A percentile compares a stretch with the other conserved stretches of the same genome.
Evolutionary conservation across 2,329 filamentous ascomycete species (phyloP).

Genomic region (Clarireedia paspali): DNA sequence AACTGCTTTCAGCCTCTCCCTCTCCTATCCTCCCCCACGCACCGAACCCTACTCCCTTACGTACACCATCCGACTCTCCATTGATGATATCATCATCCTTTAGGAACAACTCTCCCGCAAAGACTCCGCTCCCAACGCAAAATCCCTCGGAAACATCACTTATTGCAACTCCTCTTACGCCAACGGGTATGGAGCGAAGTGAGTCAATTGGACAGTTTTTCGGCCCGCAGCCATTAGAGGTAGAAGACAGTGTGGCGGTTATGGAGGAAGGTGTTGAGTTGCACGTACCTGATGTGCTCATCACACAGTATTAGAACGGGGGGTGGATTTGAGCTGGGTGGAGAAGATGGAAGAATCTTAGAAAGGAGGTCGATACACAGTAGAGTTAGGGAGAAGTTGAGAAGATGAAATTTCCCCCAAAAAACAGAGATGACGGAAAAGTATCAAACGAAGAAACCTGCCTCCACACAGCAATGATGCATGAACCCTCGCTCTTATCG

Average conservation of each 20-base stretch:
- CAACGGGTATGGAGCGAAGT: constrained; percentile 25
- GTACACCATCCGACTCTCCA: no score
- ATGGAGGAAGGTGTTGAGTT: constrained; percentile 47
- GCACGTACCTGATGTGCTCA: constrained; percentile 36
- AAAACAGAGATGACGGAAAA: neutral
- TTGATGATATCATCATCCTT: neutral
- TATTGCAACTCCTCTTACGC: constrained; percentile 9
- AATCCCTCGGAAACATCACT: constrained; percentile 10
- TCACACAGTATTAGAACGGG: constrained; percentile 27
- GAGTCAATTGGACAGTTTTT: constrained; percentile 30
- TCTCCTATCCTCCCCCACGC: no score
- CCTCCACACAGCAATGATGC: neutral
- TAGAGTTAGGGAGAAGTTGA: neutral
- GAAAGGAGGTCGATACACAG: neutral
- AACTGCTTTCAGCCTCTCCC: neutral
- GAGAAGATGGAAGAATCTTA: neutral
- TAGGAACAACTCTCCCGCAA: neutral
- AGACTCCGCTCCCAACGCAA: constrained; percentile 9
- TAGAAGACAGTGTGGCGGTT: constrained; percentile 45
- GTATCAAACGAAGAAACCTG: neutral
- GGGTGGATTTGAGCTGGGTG: neutral
- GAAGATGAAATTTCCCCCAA: neutral
- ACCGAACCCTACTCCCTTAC: no score
- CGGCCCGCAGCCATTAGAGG: constrained; percentile 36
- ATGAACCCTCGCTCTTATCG: neutral